Base-by-base conservation (phyloP, 2,329 filamentous ascomycete genomes). In the Cladophialophora carrionii region DNA sequence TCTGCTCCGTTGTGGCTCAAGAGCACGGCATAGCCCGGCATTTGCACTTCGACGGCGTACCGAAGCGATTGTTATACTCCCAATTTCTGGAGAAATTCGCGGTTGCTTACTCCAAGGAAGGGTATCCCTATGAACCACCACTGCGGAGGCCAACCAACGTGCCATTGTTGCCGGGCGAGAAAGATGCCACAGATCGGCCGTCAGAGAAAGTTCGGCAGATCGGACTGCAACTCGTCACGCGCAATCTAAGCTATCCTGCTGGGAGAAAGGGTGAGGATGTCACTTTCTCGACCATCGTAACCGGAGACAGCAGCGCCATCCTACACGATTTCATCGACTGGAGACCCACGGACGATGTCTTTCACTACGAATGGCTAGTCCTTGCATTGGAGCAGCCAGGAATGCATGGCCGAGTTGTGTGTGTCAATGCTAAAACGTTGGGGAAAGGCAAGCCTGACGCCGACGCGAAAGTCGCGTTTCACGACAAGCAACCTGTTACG, bases 51-150 rank as follows among this genome's bases (percentile, higher is more conserved):
- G 76, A 76, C 48, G 80, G 79, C n/a, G 77, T 74, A 20, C 78
- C 80, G 8, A 76, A 72, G 67, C 76, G 76, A 62, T 62, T 83
- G 9, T 73, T 78, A 9, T 84, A 83, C 71, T 80, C 82, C 9
- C 71, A 75, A 12, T 74, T 76, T 57, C 72, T 83, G 9, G 76
- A 78, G 12, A 80, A 79, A 65, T 75, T 87, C 31, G 78, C 86
- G 34, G 79, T 84, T 12, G 81, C 81, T 7, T 61, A 24, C 83
- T 79, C 65, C 75, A 72, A 43, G 70, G 58, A 48, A 41, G 43
- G 70, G 22, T 71, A 70, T 3, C 62, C 26, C 29, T 62, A 20
- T 43, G 57, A 29, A 32, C 20, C 24, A 26, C 26, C 32, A 29
- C 34, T 22, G 29, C 43, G 29, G 14, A 55, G 17, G 10, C 49